These are phyloP conservation scores for Corylus americana DNA, from an alignment of 306 rosid species.

Conservation along the genomic window DNA sequence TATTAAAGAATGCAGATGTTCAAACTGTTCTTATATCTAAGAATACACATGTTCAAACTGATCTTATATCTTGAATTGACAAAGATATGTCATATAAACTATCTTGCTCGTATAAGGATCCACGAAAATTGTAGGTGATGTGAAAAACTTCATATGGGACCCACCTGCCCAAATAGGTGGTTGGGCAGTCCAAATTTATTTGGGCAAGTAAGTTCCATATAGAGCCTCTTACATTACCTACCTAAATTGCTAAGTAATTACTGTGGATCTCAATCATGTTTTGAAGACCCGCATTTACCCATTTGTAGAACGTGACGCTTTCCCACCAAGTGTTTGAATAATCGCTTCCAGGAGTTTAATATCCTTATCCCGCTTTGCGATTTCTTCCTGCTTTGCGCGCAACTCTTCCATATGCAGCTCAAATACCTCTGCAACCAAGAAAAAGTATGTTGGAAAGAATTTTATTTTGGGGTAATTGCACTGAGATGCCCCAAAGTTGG, in stretches of 20 bases:
- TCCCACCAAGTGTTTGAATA: constrained; percentile 85
- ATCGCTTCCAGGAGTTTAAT: constrained; percentile 84
- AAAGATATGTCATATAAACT: constrained; percentile 6
- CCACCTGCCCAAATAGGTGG: no score
- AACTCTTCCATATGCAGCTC: constrained; percentile 94
- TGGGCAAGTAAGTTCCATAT: no score
- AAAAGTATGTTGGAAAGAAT: background rate
- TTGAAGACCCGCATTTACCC: constrained; percentile 16
- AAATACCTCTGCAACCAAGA: constrained; percentile 69
- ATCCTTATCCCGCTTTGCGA: constrained; percentile 77
- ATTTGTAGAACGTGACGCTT: constrained; percentile 35
- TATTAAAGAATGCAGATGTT: constrained; percentile 1
- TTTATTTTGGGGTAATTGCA: background rate
- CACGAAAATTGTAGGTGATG: no score
- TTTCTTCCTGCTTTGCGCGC: constrained; percentile 81
- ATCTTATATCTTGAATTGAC: constrained; percentile 36
- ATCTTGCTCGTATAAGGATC: background rate
- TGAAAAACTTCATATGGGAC: no score
- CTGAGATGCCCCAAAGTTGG: background rate
- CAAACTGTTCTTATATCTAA: constrained; percentile 16
- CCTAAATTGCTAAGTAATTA: no score
- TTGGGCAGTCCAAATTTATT: no score
- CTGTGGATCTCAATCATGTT: background rate
- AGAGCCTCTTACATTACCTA: no score
- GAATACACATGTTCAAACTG: constrained; percentile 6